Conservation (phyloP, 495 filamentous ascomycete species). For the Penicillium longicatenatum region DNA sequence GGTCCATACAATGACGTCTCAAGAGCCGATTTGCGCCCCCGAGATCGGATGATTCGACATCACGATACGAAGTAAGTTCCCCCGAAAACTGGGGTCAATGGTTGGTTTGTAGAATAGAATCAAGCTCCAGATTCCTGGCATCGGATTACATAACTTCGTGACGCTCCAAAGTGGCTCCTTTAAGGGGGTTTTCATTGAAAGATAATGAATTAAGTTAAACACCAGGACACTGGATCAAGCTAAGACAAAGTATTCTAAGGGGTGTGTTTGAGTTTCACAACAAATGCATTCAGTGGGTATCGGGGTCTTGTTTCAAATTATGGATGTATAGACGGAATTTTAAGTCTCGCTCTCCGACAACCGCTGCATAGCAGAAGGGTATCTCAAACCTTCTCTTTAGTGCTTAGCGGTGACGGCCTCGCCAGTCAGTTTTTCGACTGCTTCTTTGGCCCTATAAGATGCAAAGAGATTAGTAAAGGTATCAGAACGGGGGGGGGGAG, state of each 20-base stretch:
- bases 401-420: constrained; percentile 96
- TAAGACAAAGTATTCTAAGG: too few species aligned
- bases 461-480: constrained; percentile 40
- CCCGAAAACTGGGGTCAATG: neutral
- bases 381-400: constrained; percentile 64
- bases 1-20: neutral
- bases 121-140: too few species aligned
- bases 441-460: constrained; percentile 86
- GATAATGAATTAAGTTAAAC: too few species aligned
- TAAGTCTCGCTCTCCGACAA: constrained; percentile 10
- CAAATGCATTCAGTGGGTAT: constrained; percentile 30
- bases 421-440: constrained; percentile 96
- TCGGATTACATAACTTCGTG: too few species aligned
- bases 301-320: constrained; percentile 16
- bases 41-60: constrained; percentile 20
- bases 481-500: constrained; percentile 18
- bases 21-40: constrained; percentile 26
- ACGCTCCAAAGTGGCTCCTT: too few species aligned
- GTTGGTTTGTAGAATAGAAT: too few species aligned
- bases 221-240: too few species aligned
- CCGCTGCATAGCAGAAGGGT: constrained; percentile 44
- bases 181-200: too few species aligned
- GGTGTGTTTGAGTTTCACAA: neutral
- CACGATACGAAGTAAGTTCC: neutral
- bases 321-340: constrained; percentile 13